These are phyloP conservation scores for Heliamphora pulchella DNA, from an alignment of 179 eudicot species.

Conservation along the genomic window DNA sequence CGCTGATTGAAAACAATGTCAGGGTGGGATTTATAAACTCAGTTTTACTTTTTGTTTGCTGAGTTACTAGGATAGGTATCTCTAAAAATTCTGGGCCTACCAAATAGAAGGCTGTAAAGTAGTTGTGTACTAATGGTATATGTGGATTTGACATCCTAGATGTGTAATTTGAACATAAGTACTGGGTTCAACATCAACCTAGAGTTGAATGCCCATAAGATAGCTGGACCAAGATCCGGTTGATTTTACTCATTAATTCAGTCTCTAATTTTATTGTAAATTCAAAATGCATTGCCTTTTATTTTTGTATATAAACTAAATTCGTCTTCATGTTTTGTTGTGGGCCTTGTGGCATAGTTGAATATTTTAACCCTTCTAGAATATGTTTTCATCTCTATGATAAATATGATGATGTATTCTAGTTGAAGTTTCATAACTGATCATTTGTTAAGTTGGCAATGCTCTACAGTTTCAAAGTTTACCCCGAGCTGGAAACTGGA, in stretches of 20 bases:
- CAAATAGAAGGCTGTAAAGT: background rate
- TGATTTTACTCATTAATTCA: background rate
- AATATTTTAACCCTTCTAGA: background rate
- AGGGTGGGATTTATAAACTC: background rate
- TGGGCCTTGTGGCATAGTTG: background rate
- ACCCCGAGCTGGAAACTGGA: constrained; percentile 82
- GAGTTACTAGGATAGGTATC: background rate
- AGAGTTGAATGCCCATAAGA: background rate
- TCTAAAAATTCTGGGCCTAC: background rate
- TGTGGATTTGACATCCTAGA: constrained; percentile 6
- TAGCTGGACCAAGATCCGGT: background rate
- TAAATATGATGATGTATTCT: background rate
- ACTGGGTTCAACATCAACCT: background rate
- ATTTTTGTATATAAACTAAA: background rate
- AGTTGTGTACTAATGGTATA: background rate
- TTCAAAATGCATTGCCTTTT: background rate
- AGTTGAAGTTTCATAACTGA: constrained; percentile 3
- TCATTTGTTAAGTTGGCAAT: constrained; percentile 11
- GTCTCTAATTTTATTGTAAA: background rate
- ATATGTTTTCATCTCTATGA: background rate
- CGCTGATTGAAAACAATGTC: background rate
- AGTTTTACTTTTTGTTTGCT: background rate
- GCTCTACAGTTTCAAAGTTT: constrained; percentile 52
- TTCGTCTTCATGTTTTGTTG: background rate
- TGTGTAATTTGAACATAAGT: background rate